Base-by-base conservation (phyloP, 352 stramenopile genomes). In the Albugo laibachii region DNA sequence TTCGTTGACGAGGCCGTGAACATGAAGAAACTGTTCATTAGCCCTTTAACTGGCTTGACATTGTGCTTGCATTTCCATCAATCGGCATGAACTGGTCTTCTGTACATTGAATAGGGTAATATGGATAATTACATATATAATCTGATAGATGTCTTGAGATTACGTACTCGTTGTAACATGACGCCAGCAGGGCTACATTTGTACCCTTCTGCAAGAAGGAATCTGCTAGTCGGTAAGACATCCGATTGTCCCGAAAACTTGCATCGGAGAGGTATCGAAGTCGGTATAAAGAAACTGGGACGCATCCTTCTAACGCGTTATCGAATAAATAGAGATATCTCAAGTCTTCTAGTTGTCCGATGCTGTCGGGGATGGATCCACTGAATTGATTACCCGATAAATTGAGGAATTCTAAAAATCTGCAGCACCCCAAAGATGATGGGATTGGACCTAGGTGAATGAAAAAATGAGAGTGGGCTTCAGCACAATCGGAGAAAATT, bases 281-380 rank as follows among this genome's bases (percentile, higher is more conserved):
- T 11, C 69, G 60, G 34, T 70, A 65, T 39, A 87, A 68, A 34
- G 66, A 75, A 1, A 62, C 72, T 0, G 75, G 75, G 27, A 87
- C 69, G 16, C 57, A 54, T 4, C 75, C 75, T 57, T 83, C 74
- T 14, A 87, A 58, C 12, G 57, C 57, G 34, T 92, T 92, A 62
- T 88, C 78, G 52, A 92, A 92, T 21, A 92, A 59, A 56, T 92
- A 92, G 27, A 88, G 57, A 52, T 83, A 84, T 54, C 83, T 67
- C 16, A 92, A 66, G 43, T 80, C 62, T 55, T 83, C 64, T 0
- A 88, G 58, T 31, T 85, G 62, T n/a, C 69, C 67, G 44, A 92
- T 54, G 6, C 59, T 57, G 40, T 80, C 64, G 0, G 78, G 78
- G 43, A 92, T 88, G 21, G 31, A 45, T 27, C 78, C 78, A 5